Evolutionary conservation across 1,139 yeast genomes (phyloP).

Genomic region (Blastobotrys apis): DNA sequence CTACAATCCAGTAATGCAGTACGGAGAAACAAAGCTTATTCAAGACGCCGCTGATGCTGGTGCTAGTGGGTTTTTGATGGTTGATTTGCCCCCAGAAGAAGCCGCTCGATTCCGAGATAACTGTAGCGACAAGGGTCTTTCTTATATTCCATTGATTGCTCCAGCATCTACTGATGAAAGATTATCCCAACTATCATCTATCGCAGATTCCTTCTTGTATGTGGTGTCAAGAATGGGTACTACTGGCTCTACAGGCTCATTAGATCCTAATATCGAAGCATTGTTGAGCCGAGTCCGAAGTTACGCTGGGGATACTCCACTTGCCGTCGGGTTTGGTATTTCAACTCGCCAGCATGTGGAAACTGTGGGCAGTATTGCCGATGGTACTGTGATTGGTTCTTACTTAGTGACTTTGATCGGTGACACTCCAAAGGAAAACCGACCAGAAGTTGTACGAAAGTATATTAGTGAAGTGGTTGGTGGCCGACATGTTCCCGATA

Average conservation of each 20-base stretch:
- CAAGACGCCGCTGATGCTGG: slow-evolving; percentile 79
- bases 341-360: slow-evolving; percentile 87
- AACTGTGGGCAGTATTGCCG: slow-evolving; percentile 72
- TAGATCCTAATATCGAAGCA: slow-evolving; percentile 60
- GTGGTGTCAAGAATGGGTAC: slow-evolving; percentile 98
- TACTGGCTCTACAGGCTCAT: slow-evolving; percentile 76
- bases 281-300: slow-evolving; percentile 73
- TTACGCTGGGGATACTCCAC: slow-evolving; percentile 67
- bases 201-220: slow-evolving; percentile 92
- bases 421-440: slow-evolving; percentile 54
- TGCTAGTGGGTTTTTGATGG: slow-evolving; percentile 90
- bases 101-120: slow-evolving; percentile 78
- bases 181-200: slow-evolving; percentile 65
- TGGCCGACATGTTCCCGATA: slow-evolving; percentile 43
- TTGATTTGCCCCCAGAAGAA: slow-evolving; percentile 97
- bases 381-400: slow-evolving; percentile 93
- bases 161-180: slow-evolving; percentile 94
- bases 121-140: slow-evolving; percentile 64
- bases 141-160: slow-evolving; percentile 90
- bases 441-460: slow-evolving; percentile 56
- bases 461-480: slow-evolving; percentile 70
- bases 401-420: slow-evolving; percentile 69
- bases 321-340: slow-evolving; percentile 97
- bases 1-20: slow-evolving; percentile 87
- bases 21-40: slow-evolving; percentile 82